These are phyloP conservation scores for Friedmanniomyces simplex DNA, from an alignment of 495 filamentous ascomycete species.

Conservation along the genomic window DNA sequence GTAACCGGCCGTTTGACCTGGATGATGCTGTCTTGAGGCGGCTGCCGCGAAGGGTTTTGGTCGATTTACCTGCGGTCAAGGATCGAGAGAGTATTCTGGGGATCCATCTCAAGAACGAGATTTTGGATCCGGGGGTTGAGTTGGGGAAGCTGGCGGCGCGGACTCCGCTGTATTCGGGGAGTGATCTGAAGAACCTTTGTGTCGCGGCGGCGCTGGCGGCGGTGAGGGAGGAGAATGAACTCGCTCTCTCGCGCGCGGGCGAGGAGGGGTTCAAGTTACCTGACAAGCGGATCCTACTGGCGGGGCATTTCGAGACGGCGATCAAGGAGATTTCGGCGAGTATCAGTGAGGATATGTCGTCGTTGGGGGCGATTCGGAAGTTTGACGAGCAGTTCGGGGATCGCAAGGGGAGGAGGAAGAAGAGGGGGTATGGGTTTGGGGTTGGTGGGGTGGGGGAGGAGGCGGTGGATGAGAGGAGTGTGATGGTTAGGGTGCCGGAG, in stretches of 20 bases:
- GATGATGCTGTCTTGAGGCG: slow-evolving; percentile 87
- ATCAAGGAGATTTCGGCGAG: slow-evolving; percentile 85
- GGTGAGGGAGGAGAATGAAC: slow-evolving; percentile 70
- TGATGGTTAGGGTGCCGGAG: slow-evolving; percentile 21
- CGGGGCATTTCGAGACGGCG: slow-evolving; percentile 70
- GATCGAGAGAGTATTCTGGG: slow-evolving; percentile 71
- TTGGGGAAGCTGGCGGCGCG: slow-evolving; percentile 57
- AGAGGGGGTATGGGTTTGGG: slow-evolving; percentile 57
- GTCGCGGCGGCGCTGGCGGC: slow-evolving; percentile 85
- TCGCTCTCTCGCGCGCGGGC: slow-evolving; percentile 23
- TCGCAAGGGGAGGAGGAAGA: slow-evolving; percentile 61
- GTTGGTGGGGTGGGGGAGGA: slow-evolving; percentile 22
- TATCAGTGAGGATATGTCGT: slow-evolving; percentile 90
- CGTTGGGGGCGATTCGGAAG: slow-evolving; percentile 73
- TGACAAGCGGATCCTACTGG: slow-evolving; percentile 53
- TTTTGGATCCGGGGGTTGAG: slow-evolving; percentile 56
- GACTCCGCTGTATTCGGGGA: slow-evolving; percentile 92
- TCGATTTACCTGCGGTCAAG: slow-evolving; percentile 71
- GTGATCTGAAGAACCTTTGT: slow-evolving; percentile 85
- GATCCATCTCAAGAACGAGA: slow-evolving; percentile 76
- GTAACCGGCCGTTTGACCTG: slow-evolving; percentile 87
- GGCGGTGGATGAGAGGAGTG: slow-evolving; percentile 22
- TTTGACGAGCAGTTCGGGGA: slow-evolving; percentile 97
- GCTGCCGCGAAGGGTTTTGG: slow-evolving; percentile 71
- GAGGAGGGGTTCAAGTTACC: slow-evolving; percentile 49